Percentiles rank a stretch among this genome's conserved stretches.
Evolutionary conservation across 2,329 filamentous ascomycete genomes (phyloP).

Genomic region (Aureobasidium namibiae): DNA sequence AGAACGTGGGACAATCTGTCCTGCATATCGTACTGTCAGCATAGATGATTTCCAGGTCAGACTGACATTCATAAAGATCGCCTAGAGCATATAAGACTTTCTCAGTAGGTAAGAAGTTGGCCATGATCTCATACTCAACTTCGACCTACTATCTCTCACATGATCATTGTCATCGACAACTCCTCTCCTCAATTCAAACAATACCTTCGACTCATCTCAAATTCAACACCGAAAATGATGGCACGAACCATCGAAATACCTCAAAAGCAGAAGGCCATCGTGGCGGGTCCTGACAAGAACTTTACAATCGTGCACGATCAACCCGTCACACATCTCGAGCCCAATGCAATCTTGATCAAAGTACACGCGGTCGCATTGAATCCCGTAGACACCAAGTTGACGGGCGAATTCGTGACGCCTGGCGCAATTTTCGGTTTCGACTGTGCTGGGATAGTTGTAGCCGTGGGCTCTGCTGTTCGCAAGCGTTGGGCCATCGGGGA

Average conservation of each 20-base stretch:
- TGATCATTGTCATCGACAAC: not conserved
- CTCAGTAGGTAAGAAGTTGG: not conserved
- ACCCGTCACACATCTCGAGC: not conserved
- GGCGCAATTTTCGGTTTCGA: slow-evolving; percentile 29
- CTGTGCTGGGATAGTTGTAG: slow-evolving; percentile 28
- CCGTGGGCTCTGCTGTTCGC: slow-evolving; percentile 16
- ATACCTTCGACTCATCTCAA: not conserved
- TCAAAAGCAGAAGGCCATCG: not conserved
- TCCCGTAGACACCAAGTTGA: slow-evolving; percentile 30
- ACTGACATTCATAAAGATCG: not conserved
- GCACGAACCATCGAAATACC: slow-evolving; percentile 3
- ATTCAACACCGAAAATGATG: not conserved
- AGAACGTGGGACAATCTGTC: not conserved
- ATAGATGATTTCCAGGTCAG: not conserved
- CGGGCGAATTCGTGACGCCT: slow-evolving; percentile 19
- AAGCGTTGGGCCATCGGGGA: slow-evolving; percentile 4
- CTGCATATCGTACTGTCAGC: not conserved
- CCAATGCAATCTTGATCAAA: slow-evolving; percentile 6
- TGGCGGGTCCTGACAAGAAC: not conserved
- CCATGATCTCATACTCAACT: not conserved
- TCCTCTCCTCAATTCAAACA: not conserved
- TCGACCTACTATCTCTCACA: not conserved
- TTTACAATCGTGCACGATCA: not conserved
- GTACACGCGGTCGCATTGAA: slow-evolving; percentile 27
- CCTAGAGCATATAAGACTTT: not conserved